Percentiles rank a stretch among this genome's conserved stretches.
Conservation (phyloP, 441 rosid genomes). For the Omphalea diandra region DNA sequence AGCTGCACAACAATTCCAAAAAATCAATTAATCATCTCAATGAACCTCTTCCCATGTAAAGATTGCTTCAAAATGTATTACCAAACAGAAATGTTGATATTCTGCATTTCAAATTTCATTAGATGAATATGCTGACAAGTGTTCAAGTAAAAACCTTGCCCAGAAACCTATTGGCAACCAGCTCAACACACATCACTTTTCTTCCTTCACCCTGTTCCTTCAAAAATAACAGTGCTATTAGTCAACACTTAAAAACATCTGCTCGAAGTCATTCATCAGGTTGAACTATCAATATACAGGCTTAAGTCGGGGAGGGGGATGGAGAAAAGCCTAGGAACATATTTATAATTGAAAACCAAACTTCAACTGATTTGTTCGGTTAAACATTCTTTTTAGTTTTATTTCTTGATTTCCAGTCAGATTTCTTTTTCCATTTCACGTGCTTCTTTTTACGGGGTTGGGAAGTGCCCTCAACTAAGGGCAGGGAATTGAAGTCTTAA, state of each 20-base stretch:
- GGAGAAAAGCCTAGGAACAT: neutral
- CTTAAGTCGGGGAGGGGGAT: neutral
- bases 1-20: neutral
- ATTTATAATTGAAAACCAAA: neutral
- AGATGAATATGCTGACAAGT: neutral
- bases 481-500: too few species aligned
- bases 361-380: neutral
- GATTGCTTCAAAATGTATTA: neutral
- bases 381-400: neutral
- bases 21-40: constrained; percentile 1
- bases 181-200: constrained; percentile 80
- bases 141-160: constrained; percentile 62
- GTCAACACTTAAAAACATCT: too few species aligned
- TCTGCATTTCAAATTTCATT: neutral
- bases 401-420: neutral
- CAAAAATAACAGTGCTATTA: constrained; percentile 19
- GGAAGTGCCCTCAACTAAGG: too few species aligned
- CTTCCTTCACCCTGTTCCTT: constrained; percentile 56
- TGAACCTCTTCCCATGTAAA: neutral
- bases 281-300: too few species aligned
- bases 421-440: too few species aligned
- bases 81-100: neutral
- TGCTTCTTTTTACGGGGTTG: too few species aligned
- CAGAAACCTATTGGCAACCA: constrained; percentile 84
- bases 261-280: too few species aligned